Percentiles rank a stretch among this genome's conserved stretches.
These are phyloP conservation scores for Geum urbanum DNA, from an alignment of 306 rosid species.

Conservation along the genomic window DNA sequence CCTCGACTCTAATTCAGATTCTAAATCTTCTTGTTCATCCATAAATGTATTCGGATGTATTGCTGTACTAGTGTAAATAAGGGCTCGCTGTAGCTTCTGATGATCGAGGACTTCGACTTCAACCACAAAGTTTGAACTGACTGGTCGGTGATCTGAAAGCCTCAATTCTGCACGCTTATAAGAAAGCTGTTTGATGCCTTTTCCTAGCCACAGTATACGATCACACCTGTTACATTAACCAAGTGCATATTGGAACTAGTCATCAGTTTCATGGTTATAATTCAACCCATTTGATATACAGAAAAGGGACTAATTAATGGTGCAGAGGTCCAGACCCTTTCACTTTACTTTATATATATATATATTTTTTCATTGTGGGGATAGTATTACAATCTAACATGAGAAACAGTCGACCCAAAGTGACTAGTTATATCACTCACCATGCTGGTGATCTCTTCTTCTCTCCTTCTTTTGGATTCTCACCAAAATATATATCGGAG, in stretches of 20 bases:
- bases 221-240: constrained; percentile 67
- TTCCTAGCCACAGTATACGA: constrained; percentile 79
- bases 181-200: constrained; percentile 66
- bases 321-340: not conserved
- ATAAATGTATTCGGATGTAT: constrained; percentile 61
- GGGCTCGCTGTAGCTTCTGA: constrained; percentile 68
- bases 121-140: constrained; percentile 60
- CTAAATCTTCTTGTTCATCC: constrained; percentile 42
- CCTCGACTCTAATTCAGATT: constrained; percentile 20
- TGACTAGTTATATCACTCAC: constrained; percentile 35
- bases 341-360: not conserved
- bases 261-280: not conserved
- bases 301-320: not conserved
- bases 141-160: constrained; percentile 85
- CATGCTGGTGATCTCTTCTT: constrained; percentile 96
- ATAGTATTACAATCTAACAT: not conserved
- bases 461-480: constrained; percentile 73
- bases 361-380: not conserved
- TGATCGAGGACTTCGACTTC: constrained; percentile 88
- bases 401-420: not conserved
- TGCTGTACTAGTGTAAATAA: constrained; percentile 52
- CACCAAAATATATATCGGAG: constrained; percentile 70
- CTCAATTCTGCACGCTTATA: constrained; percentile 57
- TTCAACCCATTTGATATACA: not conserved
- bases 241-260: constrained; percentile 5